These are phyloP conservation scores for Epichloe gansuensis DNA, from an alignment of 2,329 filamentous ascomycete genomes.

Conservation along the genomic window DNA sequence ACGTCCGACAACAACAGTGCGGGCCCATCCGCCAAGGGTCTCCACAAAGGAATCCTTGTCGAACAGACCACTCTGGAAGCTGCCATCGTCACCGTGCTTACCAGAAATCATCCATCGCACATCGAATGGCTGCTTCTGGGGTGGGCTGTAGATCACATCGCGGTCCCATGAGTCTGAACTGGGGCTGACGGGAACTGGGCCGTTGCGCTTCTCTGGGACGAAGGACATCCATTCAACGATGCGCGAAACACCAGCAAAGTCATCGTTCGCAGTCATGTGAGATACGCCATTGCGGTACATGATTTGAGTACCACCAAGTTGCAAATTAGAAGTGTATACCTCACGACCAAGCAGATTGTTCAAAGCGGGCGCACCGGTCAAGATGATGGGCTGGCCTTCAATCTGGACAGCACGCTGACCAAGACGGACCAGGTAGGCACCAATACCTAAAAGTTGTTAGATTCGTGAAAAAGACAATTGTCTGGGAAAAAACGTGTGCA, in stretches of 20 bases:
- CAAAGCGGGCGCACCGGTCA: conserved; percentile 91
- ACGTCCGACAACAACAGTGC: conserved; percentile 91
- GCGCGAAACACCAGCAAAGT: conserved; percentile 95
- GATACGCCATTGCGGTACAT: conserved; percentile 99
- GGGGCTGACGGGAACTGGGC: conserved; percentile 83
- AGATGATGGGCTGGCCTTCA: conserved; percentile 95
- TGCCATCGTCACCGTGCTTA: conserved; percentile 57
- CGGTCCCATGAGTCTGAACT: conserved; percentile 84
- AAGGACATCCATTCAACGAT: conserved; percentile 98
- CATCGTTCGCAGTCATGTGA: conserved; percentile 94
- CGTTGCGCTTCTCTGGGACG: conserved; percentile 88
- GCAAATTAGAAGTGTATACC: conserved; percentile 97
- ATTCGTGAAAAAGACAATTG: background rate
- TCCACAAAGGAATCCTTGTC: conserved; percentile 96
- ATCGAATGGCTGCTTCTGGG: conserved; percentile 77
- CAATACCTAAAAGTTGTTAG: conserved; percentile 50
- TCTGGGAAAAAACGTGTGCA: background rate
- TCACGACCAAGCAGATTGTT: conserved; percentile 98
- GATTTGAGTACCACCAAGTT: conserved; percentile 99
- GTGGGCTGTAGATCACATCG: conserved; percentile 72
- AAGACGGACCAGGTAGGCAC: conserved; percentile 95
- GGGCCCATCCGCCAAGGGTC: conserved; percentile 90
- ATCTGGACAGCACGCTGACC: conserved; percentile 98
- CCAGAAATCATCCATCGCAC: conserved; percentile 88
- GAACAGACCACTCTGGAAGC: conserved; percentile 80